Percentiles rank a stretch among this genome's conserved stretches.
Evolutionary conservation across 306 rosid genomes (phyloP).

Genomic region (Prunus campanulata): DNA sequence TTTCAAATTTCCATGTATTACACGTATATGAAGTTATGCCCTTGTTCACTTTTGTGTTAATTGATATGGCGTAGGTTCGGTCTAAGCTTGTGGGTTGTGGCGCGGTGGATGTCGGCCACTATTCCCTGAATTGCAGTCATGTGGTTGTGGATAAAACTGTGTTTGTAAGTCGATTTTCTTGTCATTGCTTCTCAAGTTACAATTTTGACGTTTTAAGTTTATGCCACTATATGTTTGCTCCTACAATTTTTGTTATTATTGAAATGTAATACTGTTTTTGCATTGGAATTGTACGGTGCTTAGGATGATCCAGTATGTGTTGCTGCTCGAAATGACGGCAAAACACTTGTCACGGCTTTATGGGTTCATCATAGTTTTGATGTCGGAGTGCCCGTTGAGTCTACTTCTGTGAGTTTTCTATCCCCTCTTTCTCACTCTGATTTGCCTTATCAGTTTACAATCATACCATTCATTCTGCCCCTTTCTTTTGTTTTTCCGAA

Average conservation of each 20-base stretch:
- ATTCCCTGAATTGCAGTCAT: slow-evolving; percentile 64
- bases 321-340: slow-evolving; percentile 73
- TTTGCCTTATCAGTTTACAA: background rate
- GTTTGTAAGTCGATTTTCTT: slow-evolving; percentile 33
- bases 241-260: background rate
- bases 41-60: background rate
- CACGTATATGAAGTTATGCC: background rate
- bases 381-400: slow-evolving; percentile 56
- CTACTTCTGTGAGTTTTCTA: slow-evolving; percentile 53
- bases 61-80: slow-evolving; percentile 49
- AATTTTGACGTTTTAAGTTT: background rate
- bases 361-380: slow-evolving; percentile 92
- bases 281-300: background rate
- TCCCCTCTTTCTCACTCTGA: background rate
- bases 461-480: background rate
- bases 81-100: slow-evolving; percentile 69
- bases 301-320: slow-evolving; percentile 79
- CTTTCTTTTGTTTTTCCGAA: background rate
- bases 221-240: background rate
- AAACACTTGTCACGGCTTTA: slow-evolving; percentile 65
- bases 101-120: slow-evolving; percentile 65
- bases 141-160: slow-evolving; percentile 63
- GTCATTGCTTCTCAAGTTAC: background rate
- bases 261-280: background rate
- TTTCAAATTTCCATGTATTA: background rate